Evolutionary conservation across 495 filamentous ascomycete genomes (phyloP), one percentile per base, ranked within the genome.

Genomic region (Talaromyces wortmannii): DNA sequence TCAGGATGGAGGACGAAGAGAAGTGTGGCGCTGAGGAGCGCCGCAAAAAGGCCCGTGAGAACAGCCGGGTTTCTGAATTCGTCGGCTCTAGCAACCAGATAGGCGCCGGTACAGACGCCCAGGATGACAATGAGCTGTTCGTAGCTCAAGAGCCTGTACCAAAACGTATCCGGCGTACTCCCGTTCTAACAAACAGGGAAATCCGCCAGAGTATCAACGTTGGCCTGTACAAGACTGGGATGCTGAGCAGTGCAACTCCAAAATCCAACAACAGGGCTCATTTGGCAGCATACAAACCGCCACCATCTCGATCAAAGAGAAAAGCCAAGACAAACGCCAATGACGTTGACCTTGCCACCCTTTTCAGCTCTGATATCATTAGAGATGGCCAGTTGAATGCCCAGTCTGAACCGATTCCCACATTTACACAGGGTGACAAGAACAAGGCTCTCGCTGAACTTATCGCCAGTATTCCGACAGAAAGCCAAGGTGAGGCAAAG

Each of bases 361-460:
- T 58, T 13, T 48, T 61, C 17, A 10, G 11, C 2, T 23, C 55
- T 10, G 53, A 59, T 52, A 48, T 65, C 5, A 17, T 64, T 31
- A 50, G 50, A 23, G 61, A 66, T 13, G 64, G 57, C 6, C 60
- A 65, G 23, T 46, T 32, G 5, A 69, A 55, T 36, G 44, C 59
- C 3, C 11, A 33, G 8, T 12, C 58, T 6, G 18, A 23, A 7
- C 52, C 44, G 2, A 58, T 57, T 8, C 60, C 57, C 17, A 11
- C 6, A 0, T 61, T 58, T 13, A 44, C 45, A 3, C 40, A 53
- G 2, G 43, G 23, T 4, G 36, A 66, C 15, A 66, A 65, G 45
- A 0, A 55, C 2, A 57, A 58, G 12, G 68, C 66, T 4, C 52
- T 69, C 6, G n/a, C 31, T 0, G 51, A 66, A 23, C 13, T 69